Evolutionary conservation across 2,329 filamentous ascomycete species (phyloP), one percentile per base, ranked within the genome.

Genomic region (Boeremia exigua): DNA sequence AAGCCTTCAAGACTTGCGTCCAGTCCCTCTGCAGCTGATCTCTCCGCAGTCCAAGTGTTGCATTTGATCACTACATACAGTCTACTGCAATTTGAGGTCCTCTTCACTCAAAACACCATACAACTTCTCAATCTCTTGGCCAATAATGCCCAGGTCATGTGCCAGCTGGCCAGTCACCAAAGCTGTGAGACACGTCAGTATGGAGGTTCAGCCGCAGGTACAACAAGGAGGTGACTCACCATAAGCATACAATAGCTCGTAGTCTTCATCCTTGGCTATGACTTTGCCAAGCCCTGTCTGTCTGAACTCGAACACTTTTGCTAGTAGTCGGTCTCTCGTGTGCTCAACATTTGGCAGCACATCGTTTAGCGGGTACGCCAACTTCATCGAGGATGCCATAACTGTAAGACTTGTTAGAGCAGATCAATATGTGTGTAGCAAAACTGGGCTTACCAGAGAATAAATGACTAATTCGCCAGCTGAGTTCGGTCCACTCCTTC

Each of bases 281-380:
- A 77, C 73, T 42, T 69, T 75, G 17, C 73, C 75, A 2, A 81
- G 80, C 50, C 87, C 85, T 51, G 88, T 86, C 71, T 90, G 88
- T 52, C 94, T 83, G 75, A 95, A 98, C 68, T 89, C 86, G 67
- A 96, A 95, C 34, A 97, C 90, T 76, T 91, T 94, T 17, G 91
- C 90, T 19, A 99, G 81, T 40, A 98, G 79, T 55, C 90, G 82
- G 71, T 99, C 93, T 60, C 95, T 85, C 36, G 88, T 87, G 71
- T 90, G 86, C 45, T 90, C 86, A 29, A 96, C 90, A 58, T 88
- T 92, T 0, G 95, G 95, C 37, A 98, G 82, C 11, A 90, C 91
- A 70, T 97, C 92, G 32, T 90, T 94, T 55, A 99, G 82, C 0
- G 95, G 93, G 67, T 96, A 98, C 76, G 96, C 93, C 8, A 98